Conservation (phyloP, 768 basidiomycete species). For the Termitomyces sp. region DNA sequence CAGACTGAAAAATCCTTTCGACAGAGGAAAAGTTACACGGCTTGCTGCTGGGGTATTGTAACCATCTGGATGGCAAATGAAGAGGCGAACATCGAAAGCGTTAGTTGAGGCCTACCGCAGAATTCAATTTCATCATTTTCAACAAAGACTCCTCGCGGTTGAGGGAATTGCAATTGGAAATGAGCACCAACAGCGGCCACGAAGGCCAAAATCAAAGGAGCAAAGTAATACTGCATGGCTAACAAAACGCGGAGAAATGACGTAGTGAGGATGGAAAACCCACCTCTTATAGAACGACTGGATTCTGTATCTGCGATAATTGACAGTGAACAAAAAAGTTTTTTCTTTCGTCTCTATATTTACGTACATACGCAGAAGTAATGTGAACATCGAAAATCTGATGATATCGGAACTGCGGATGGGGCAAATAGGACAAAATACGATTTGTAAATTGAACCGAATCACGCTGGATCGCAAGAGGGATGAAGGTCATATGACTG, state of each 20-base stretch:
- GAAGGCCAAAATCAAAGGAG: slow-evolving; percentile 30
- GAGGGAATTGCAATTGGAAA: slow-evolving; percentile 75
- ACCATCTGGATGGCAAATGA: slow-evolving; percentile 43
- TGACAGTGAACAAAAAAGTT: slow-evolving; percentile 16
- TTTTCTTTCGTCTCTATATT: slow-evolving; percentile 10
- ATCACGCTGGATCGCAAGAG: too few relatives aligned
- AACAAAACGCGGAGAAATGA: neutral
- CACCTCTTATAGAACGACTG: neutral
- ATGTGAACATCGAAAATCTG: neutral
- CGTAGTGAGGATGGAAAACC: neutral
- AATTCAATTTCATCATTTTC: slow-evolving; percentile 52
- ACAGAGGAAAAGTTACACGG: slow-evolving; percentile 67
- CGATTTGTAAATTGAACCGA: too few relatives aligned
- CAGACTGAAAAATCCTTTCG: slow-evolving; percentile 51
- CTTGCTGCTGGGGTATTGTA: slow-evolving; percentile 46
- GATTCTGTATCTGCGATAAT: neutral
- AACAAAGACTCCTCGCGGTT: slow-evolving; percentile 64
- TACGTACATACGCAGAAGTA: neutral
- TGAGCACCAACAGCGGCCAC: slow-evolving; percentile 54
- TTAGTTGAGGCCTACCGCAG: slow-evolving; percentile 48
- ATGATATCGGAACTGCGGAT: neutral
- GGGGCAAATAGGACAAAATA: too few relatives aligned
- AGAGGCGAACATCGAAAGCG: neutral
- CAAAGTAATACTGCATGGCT: slow-evolving; percentile 13
- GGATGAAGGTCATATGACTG: neutral